Conservation (phyloP, 2,329 filamentous ascomycete species). For the Penicillium sumatraense region DNA sequence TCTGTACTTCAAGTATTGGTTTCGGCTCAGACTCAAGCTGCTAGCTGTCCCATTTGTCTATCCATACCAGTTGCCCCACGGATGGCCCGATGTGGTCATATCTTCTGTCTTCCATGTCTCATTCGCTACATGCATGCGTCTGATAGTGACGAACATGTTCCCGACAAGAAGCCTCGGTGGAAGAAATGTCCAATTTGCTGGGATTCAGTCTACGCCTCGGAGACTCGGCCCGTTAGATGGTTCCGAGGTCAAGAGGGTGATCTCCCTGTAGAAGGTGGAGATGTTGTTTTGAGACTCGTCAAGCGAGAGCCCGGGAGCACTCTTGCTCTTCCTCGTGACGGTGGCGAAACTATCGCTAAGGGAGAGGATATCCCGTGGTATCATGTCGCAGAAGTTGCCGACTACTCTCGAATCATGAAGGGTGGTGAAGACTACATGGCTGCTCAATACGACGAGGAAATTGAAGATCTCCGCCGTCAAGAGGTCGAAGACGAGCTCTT, state of each 20-base stretch:
- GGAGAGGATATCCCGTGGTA: constrained; percentile 90
- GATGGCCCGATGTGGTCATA: constrained; percentile 97
- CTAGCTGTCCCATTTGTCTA: constrained; percentile 93
- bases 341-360: constrained; percentile 69
- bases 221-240: constrained; percentile 87
- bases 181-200: constrained; percentile 97
- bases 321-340: constrained; percentile 83
- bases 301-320: constrained; percentile 80
- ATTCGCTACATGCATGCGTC: constrained; percentile 94
- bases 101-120: constrained; percentile 91
- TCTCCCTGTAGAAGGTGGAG: constrained; percentile 78
- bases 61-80: constrained; percentile 90
- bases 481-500: constrained; percentile 88
- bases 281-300: constrained; percentile 87
- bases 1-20: constrained; percentile 90
- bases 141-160: constrained; percentile 67
- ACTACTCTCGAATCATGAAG: constrained; percentile 95
- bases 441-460: constrained; percentile 78
- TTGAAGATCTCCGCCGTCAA: constrained; percentile 73
- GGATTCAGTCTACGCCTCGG: constrained; percentile 89
- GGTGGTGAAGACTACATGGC: constrained; percentile 87
- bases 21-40: constrained; percentile 83
- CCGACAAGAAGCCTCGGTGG: constrained; percentile 75
- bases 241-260: constrained; percentile 86
- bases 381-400: constrained; percentile 88